phyloP scores from a whole-genome alignment of 306 rosid species.

The Astragalus glycyphyllos region DNA sequence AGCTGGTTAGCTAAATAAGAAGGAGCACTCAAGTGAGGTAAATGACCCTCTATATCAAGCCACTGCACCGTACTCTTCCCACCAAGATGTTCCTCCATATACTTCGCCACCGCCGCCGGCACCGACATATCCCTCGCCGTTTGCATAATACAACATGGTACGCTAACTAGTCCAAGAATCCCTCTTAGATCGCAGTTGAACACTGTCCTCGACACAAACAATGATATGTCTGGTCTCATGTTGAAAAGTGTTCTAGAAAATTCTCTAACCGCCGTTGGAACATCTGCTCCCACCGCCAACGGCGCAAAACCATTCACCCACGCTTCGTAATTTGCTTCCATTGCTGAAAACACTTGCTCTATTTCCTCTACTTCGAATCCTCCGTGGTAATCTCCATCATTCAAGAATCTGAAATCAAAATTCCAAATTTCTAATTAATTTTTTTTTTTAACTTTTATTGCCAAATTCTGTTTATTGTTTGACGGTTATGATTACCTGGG shows the following conservation, averaged over 20 bases:
- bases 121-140: conserved; percentile 76
- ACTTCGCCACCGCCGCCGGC: conserved; percentile 75
- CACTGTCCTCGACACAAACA: conserved; percentile 66
- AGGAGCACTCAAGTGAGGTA: conserved; percentile 91
- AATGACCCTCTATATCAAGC: conserved; percentile 90
- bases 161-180: conserved; percentile 72
- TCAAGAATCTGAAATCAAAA: conserved; percentile 59
- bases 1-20: conserved; percentile 61
- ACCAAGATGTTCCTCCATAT: conserved; percentile 78
- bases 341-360: conserved; percentile 68
- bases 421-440: background rate
- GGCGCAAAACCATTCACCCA: conserved; percentile 95
- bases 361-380: conserved; percentile 79
- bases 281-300: conserved; percentile 81
- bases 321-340: conserved; percentile 81
- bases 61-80: conserved; percentile 75
- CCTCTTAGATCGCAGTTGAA: conserved; percentile 89
- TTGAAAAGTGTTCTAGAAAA: conserved; percentile 87
- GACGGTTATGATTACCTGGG: conserved; percentile 58
- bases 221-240: conserved; percentile 91
- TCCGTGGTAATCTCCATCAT: conserved; percentile 85
- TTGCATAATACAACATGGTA: conserved; percentile 84
- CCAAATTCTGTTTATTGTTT: no score
- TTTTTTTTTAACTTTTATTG: no score
- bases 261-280: conserved; percentile 78